Evolutionary conservation across 1,284 basidiomycete species (phyloP).

Genomic region (Ustilago loliicola): DNA sequence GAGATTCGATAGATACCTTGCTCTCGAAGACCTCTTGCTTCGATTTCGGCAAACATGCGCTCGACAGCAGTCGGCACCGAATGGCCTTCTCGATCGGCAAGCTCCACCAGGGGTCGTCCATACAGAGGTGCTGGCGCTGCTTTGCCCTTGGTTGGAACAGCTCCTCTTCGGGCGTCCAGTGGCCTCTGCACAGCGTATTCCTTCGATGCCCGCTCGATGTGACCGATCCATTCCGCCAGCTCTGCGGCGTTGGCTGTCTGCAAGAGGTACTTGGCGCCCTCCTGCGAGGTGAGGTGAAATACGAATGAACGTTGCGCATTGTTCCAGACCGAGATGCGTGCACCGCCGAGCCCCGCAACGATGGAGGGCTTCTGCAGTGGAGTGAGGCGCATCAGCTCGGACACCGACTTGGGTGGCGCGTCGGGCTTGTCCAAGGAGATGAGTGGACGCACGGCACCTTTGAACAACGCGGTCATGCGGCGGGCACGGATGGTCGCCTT

Average conservation of each 20-base stretch:
- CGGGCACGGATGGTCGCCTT: slow-evolving; percentile 54
- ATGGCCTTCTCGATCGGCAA: slow-evolving; percentile 56
- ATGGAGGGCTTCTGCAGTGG: slow-evolving; percentile 58
- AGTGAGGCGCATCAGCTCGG: slow-evolving; percentile 56
- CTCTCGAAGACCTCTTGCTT: slow-evolving; percentile 66
- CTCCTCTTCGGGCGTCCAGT: slow-evolving; percentile 24
- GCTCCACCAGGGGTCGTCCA: slow-evolving; percentile 52
- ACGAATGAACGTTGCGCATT: slow-evolving; percentile 64
- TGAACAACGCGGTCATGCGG: slow-evolving; percentile 68
- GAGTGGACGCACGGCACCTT: slow-evolving; percentile 61
- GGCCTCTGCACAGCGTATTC: slow-evolving; percentile 29
- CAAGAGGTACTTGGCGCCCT: slow-evolving; percentile 62
- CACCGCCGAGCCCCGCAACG: slow-evolving; percentile 54
- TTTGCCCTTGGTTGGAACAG: slow-evolving; percentile 16
- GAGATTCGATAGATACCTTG: slow-evolving; percentile 70
- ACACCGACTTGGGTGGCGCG: slow-evolving; percentile 29
- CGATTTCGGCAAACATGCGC: slow-evolving; percentile 67
- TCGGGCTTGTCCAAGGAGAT: slow-evolving; percentile 55
- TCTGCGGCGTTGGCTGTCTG: slow-evolving; percentile 63
- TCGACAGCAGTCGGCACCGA: slow-evolving; percentile 64
- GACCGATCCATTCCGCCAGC: slow-evolving; percentile 59
- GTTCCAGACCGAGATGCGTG: slow-evolving; percentile 61
- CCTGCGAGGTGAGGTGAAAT: slow-evolving; percentile 63
- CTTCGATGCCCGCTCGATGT: slow-evolving; percentile 53
- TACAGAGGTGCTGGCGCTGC: slow-evolving; percentile 48